Base-by-base conservation (phyloP, 805 yeast species). In the Myxozyma mucilagina region DNA sequence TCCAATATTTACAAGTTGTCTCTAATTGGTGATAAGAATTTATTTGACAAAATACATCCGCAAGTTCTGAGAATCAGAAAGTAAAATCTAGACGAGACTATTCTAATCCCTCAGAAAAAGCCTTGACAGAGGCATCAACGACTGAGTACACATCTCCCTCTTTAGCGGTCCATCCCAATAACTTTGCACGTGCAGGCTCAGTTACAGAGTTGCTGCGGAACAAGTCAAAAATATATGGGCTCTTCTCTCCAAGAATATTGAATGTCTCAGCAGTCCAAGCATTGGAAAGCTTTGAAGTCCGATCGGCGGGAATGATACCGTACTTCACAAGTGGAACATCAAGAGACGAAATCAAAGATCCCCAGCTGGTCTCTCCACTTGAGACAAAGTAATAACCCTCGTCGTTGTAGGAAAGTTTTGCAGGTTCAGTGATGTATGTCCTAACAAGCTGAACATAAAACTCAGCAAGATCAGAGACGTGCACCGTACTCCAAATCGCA, bases 361-460 rank as follows among this genome's bases (percentile, higher is more conserved):
- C 62, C 79, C 79, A 76, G 18, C 53, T 60, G 58, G 72, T 74
- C 35, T 69, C 71, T 4, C 71, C 72, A 42, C 64, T 65, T 3
- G 74, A 70, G 2, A 71, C 74, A 67, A 76, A 76, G 60, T 76
- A 76, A 60, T 74, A 76, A 3, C 79, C 79, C 11, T 72, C 52
- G 47, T 63, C 67, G 7, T 76, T 76, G 20, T 69, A 67, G 11
- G 73, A 72, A 38, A 76, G 63, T 7, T 61, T 43, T 47, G 68
- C 67, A 14, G 69, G 70, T 4, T 24, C 29, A 24, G 29, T 24
- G 29, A 24, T 24, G 29, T 24, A 24, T 24, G 29, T 24, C 29
- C 4, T 24, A 24, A 24, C 29, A 3, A 24, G 29, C 29, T 24
- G 29, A 24, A 24, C 29, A 24, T 24, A 24, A 24, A 24, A 24